Evolutionary conservation across 2,329 filamentous ascomycete genomes (phyloP).

Genomic region (Colletotrichum acutatum): DNA sequence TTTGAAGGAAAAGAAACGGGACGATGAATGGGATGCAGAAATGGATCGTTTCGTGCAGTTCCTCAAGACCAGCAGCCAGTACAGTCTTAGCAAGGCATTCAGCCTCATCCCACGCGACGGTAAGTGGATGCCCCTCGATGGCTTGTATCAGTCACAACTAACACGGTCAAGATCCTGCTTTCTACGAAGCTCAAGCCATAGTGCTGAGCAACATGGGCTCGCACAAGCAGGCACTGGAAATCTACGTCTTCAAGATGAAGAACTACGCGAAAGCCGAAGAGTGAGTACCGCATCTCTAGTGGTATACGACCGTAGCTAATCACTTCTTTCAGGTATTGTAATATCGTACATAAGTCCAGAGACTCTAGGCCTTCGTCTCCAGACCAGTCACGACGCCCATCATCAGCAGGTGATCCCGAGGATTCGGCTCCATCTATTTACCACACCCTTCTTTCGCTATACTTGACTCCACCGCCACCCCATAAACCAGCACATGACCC

Average conservation of each 20-base stretch:
- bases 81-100: conserved; percentile 83
- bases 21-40: conserved; percentile 65
- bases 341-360: conserved; percentile 78
- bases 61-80: conserved; percentile 79
- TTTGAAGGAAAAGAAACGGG: conserved; percentile 53
- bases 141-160: conserved; percentile 29
- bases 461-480: conserved; percentile 82
- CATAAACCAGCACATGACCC: conserved; percentile 79
- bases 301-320: conserved; percentile 34
- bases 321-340: conserved; percentile 77
- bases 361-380: conserved; percentile 53
- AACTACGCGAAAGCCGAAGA: conserved; percentile 93
- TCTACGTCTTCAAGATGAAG: conserved; percentile 94
- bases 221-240: conserved; percentile 94
- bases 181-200: conserved; percentile 90
- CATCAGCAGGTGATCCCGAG: conserved; percentile 50
- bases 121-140: conserved; percentile 52
- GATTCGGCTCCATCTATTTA: conserved; percentile 83
- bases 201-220: conserved; percentile 95
- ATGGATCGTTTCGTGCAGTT: conserved; percentile 79
- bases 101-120: conserved; percentile 82
- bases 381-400: conserved; percentile 44
- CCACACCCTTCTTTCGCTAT: conserved; percentile 88
- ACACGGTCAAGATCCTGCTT: conserved; percentile 73
- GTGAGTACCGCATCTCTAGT: conserved; percentile 59